Conservation (phyloP, 2,329 filamentous ascomycete genomes). For the Verticillium longisporum region DNA sequence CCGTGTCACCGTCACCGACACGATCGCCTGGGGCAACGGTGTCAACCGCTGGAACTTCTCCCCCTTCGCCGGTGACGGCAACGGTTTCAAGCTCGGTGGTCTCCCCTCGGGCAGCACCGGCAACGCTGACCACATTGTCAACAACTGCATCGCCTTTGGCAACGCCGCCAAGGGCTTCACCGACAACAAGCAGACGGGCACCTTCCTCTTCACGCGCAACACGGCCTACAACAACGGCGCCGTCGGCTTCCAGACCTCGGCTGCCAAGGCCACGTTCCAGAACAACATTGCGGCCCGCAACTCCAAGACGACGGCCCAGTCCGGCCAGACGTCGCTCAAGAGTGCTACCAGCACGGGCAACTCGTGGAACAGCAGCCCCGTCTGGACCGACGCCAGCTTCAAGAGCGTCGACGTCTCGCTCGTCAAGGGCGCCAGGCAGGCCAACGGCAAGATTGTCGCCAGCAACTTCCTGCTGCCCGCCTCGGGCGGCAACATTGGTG, state of each 20-base stretch:
- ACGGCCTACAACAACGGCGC: constrained; percentile 39
- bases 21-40: constrained; percentile 35
- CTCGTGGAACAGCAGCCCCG: constrained; percentile 31
- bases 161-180: constrained; percentile 38
- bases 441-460: constrained; percentile 28
- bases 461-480: constrained; percentile 34
- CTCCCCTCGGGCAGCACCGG: constrained; percentile 24
- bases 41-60: constrained; percentile 36
- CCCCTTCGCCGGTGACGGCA: constrained; percentile 36
- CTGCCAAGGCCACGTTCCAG: constrained; percentile 25
- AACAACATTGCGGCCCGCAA: constrained; percentile 31
- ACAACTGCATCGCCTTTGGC: constrained; percentile 35
- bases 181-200: constrained; percentile 35
- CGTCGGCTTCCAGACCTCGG: constrained; percentile 29
- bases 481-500: constrained; percentile 26
- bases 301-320: constrained; percentile 10
- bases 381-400: constrained; percentile 25
- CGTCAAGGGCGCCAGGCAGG: constrained; percentile 28
- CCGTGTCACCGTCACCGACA: constrained; percentile 6
- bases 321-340: constrained; percentile 16
- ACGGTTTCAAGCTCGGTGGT: constrained; percentile 40
- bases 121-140: constrained; percentile 33
- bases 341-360: constrained; percentile 26
- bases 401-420: constrained; percentile 15
- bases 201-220: constrained; percentile 30